A percentile compares a stretch with the other conserved stretches of the same genome.
phyloP scores from a whole-genome alignment of 352 stramenopile genomes.

The Globisporangium takayamanum region DNA sequence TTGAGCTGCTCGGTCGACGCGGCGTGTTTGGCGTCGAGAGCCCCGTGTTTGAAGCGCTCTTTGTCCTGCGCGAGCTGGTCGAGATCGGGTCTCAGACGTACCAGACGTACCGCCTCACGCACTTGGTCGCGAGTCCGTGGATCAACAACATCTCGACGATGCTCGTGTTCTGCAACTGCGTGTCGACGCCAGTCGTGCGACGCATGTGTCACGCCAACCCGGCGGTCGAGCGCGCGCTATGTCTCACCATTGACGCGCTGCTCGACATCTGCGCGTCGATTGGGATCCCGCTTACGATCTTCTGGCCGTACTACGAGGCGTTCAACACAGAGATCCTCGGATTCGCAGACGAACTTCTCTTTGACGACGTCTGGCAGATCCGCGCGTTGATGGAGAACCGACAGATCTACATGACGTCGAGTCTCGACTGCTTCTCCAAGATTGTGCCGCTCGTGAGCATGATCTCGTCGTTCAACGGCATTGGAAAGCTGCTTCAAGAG shows the following conservation, averaged over 20 bases:
- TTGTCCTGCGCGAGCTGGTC: conserved; percentile 11
- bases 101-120: conserved; percentile 8
- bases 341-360: conserved; percentile 8
- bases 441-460: conserved; percentile 10
- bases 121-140: conserved; percentile 9
- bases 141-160: conserved; percentile 11
- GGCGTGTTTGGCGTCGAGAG: conserved; percentile 12
- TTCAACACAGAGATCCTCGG: conserved; percentile 8
- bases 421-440: conserved; percentile 9
- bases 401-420: conserved; percentile 7
- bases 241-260: conserved; percentile 19
- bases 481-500: conserved; percentile 10
- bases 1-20: conserved; percentile 9
- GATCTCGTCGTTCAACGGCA: conserved; percentile 10
- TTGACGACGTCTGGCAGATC: conserved; percentile 12
- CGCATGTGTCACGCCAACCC: conserved; percentile 4
- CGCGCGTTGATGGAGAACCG: conserved; percentile 13
- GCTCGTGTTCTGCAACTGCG: conserved; percentile 8
- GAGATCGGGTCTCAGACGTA: conserved; percentile 12
- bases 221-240: conserved; percentile 15
- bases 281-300: conserved; percentile 13
- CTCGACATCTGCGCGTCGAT: conserved; percentile 17
- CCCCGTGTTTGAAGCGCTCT: conserved; percentile 8
- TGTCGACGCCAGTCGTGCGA: conserved; percentile 7
- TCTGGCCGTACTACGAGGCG: conserved; percentile 9